Conservation (phyloP, 352 stramenopile genomes). For the Globisporangium abappressorium region DNA sequence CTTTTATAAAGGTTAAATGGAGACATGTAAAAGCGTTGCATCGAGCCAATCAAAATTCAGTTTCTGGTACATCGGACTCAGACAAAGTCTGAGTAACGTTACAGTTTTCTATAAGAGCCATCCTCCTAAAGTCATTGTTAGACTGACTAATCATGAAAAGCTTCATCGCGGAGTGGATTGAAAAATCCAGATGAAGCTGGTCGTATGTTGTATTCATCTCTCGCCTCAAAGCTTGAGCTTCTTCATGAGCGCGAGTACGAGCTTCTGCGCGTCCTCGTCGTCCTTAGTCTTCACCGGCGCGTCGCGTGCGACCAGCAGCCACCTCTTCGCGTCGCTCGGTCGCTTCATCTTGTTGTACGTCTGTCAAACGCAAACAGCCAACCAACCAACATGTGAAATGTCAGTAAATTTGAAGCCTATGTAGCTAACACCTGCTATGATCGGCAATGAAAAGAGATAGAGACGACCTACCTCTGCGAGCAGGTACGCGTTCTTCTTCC, state of each 20-base stretch:
- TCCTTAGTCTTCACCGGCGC: constrained; percentile 63
- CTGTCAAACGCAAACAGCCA: constrained; percentile 19
- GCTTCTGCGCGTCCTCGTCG: constrained; percentile 46
- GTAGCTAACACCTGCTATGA: neutral
- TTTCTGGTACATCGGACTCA: neutral
- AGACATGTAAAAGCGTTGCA: neutral
- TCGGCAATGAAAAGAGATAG: neutral
- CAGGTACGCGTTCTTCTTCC: constrained; percentile 78
- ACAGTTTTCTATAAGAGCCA: neutral
- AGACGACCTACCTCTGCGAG: constrained; percentile 38
- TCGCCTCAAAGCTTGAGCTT: constrained; percentile 30
- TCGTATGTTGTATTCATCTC: too few relatives aligned
- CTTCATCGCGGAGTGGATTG: too few relatives aligned
- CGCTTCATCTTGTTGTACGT: constrained; percentile 71
- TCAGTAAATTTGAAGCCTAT: neutral
- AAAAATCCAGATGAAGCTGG: too few relatives aligned
- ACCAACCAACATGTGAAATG: neutral
- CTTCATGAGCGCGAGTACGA: constrained; percentile 42
- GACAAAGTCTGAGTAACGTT: neutral
- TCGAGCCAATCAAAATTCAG: neutral
- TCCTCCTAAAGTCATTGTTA: too few relatives aligned
- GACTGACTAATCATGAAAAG: too few relatives aligned
- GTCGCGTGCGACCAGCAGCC: constrained; percentile 41
- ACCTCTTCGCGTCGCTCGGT: constrained; percentile 37
- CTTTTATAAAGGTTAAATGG: neutral